Evolutionary conservation across 2,329 filamentous ascomycete species (phyloP).

Genomic region (Penicillium capsulatum): DNA sequence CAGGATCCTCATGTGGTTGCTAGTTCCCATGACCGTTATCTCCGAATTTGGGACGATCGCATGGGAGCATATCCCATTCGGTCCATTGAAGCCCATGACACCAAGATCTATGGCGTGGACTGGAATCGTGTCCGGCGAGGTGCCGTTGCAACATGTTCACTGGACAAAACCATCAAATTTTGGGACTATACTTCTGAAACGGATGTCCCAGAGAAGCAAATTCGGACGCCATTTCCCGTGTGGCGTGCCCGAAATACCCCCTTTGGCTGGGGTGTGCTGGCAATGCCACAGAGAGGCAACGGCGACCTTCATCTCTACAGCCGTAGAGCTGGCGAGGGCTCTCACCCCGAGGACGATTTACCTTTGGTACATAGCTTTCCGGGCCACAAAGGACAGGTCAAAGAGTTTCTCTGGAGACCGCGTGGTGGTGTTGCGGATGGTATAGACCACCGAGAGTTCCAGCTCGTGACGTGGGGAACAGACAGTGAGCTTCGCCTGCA

Average conservation of each 20-base stretch:
- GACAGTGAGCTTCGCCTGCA: constrained; percentile 80
- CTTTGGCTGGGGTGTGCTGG: constrained; percentile 78
- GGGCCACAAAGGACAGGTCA: constrained; percentile 63
- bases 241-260: constrained; percentile 90
- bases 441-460: constrained; percentile 82
- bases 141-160: constrained; percentile 77
- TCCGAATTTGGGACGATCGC: constrained; percentile 87
- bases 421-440: constrained; percentile 65
- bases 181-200: constrained; percentile 72
- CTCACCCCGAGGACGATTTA: constrained; percentile 34
- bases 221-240: constrained; percentile 78
- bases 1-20: constrained; percentile 82
- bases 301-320: constrained; percentile 83
- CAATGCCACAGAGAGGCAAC: constrained; percentile 87
- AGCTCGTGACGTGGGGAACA: constrained; percentile 87
- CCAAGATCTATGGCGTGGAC: constrained; percentile 92
- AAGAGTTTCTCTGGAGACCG: constrained; percentile 86
- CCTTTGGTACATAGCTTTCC: constrained; percentile 50
- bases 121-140: constrained; percentile 77
- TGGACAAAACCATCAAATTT: constrained; percentile 89
- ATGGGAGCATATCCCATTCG: constrained; percentile 72
- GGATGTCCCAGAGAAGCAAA: constrained; percentile 68
- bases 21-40: constrained; percentile 80
- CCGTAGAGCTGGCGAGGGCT: constrained; percentile 47
- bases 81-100: constrained; percentile 81